Evolutionary conservation across 2,329 filamentous ascomycete genomes (phyloP), one percentile per base, ranked within the genome.

Genomic region (Fusarium sp.): DNA sequence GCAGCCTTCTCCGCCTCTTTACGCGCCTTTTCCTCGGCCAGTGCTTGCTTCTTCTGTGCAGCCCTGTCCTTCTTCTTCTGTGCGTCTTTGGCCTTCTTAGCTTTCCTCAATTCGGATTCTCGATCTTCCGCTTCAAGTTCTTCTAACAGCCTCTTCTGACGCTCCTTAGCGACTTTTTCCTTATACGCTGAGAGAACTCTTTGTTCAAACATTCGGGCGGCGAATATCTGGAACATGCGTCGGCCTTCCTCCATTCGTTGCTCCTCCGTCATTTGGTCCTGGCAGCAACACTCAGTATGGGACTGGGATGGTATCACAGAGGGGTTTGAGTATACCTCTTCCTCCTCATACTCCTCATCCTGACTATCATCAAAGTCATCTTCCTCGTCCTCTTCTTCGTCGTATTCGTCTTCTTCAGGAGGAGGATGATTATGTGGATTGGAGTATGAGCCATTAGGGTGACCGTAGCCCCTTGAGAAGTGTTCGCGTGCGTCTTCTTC

Each of bases 211-310:
- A 99, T 99, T 73, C 96, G 92, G 66, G 96, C 96, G 70, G 96
- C 96, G 83, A 99, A 99, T 82, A 99, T 98, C 82, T 99, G 96
- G 81, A 99, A 99, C 96, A 99, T 99, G 77, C 96, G 90, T 64
- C 96, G 91, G 70, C 96, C 96, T 86, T 99, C 96, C 82, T 98
- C 95, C 96, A 99, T 98, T 70, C 96, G 93, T 86, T 98, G 95
- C 85, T 98, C 94, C 86, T 98, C 96, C 58, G 95, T 98, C 94
- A 98, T 96, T 74, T 93, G 91, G 81, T 97, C 95, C 96, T 98
- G 83, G 78, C 83, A 84, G 81, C 81, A 84, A 80, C 82, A 83
- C 81, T 84, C 80, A 82, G 83, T 82, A 84, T 82, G 81, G 78
- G 81, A 81, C 77, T 79, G 76, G 73, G 81, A 82, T 75, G 81